Evolutionary conservation across 2,329 filamentous ascomycete species (phyloP), one percentile per base, ranked within the genome.

Genomic region (Botrytis porri): DNA sequence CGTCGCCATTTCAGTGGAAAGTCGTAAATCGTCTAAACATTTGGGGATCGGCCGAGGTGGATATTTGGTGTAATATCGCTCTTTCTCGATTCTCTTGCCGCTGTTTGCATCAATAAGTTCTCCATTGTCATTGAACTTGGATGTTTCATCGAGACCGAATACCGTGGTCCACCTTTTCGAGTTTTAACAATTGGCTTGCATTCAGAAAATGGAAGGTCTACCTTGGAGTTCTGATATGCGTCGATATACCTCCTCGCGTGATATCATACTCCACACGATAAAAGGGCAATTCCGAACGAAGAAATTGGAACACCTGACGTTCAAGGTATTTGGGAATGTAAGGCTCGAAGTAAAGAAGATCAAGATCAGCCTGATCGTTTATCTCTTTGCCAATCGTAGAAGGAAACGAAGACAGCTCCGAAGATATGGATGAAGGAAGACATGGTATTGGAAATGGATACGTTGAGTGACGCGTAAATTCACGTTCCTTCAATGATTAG

Each of bases 241-340:
- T 91, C 71, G 90, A 86, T 1, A 87, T 81, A 1, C 88, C 86
- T 4, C 88, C 88, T 12, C 93, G 87, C 71, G 88, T 90, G 78
- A 94, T 93, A 45, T 86, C 89, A 78, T 94, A 94, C 77, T 89
- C 86, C 6, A 94, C 92, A 70, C 91, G 87, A 78, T 94, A 93
- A 82, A 94, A 95, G 14, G 91, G 91, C 1, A 95, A 82, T 74
- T 92, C 86, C n/a, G 84, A 82, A 1, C 93, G 88, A 2, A 95
- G 85, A 78, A 94, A 94, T 22, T 88, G 83, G 81, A 95, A 95
- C 0, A 94, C 81, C 6, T 88, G 84, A 5, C 85, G 84, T 32
- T 88, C 84, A 18, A 88, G 84, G 20, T 85, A 81, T 3, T 84
- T 82, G 0, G 90, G 87, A 6, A 95, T 85, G 75, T 92, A 95